Conservation (phyloP, 768 basidiomycete species). For the Neoboletus subvelutipes region DNA sequence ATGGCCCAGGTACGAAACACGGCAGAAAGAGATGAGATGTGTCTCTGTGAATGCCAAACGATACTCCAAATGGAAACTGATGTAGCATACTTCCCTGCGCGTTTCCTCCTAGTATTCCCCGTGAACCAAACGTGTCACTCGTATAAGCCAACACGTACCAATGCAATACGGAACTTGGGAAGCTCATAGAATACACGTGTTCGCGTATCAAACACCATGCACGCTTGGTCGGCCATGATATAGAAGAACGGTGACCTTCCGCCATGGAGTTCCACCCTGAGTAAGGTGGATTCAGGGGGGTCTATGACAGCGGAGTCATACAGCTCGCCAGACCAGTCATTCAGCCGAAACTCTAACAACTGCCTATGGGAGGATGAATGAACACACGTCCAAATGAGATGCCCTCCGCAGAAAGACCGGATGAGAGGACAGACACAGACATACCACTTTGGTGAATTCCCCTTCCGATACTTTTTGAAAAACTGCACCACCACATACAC, state of each 20-base stretch:
- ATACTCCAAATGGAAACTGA: too few relatives aligned
- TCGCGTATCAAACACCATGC: not conserved
- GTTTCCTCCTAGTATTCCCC: not conserved
- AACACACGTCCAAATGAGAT: not conserved
- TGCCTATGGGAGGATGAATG: not conserved
- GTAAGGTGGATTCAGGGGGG: not conserved
- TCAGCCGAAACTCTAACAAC: not conserved
- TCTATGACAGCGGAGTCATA: not conserved
- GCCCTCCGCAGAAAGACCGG: not conserved
- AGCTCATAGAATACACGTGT: not conserved
- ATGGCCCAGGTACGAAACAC: too few relatives aligned
- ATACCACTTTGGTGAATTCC: not conserved
- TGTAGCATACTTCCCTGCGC: rapidly evolving
- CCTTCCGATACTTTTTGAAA: not conserved
- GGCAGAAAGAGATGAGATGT: not conserved
- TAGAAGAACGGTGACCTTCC: not conserved
- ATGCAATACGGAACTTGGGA: not conserved
- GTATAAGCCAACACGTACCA: not conserved
- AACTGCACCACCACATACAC: not conserved
- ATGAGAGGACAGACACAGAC: not conserved
- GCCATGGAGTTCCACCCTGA: rapidly evolving
- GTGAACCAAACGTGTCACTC: slow-evolving; percentile 7
- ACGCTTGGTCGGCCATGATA: rapidly evolving
- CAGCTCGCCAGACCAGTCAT: not conserved
- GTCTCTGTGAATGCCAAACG: not conserved